Percentiles rank a stretch among this genome's conserved stretches.
phyloP scores from a whole-genome alignment of 1,284 basidiomycete species.

The Cystobasidiaceae sp. region DNA sequence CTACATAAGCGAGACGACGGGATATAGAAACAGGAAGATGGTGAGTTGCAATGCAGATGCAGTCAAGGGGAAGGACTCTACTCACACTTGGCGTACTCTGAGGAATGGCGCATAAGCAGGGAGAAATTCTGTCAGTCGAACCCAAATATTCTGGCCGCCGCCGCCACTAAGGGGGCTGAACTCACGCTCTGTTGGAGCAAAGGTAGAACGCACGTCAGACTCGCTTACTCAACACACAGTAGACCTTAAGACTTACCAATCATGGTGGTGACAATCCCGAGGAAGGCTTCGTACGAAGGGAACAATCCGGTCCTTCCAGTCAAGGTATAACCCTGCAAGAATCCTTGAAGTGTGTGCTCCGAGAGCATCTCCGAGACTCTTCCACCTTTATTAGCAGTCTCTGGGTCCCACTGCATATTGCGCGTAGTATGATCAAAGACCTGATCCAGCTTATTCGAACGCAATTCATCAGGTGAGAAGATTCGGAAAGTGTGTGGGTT shows the following conservation, averaged over 20 bases:
- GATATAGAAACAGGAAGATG: neutral
- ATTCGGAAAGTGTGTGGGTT: constrained; percentile 74
- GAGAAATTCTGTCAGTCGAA: neutral
- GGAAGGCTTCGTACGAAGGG: constrained; percentile 82
- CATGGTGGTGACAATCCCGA: constrained; percentile 56
- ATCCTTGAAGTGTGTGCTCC: constrained; percentile 81
- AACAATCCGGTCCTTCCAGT: constrained; percentile 70
- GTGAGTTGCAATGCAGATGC: too few relatives aligned
- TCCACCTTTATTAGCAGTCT: constrained; percentile 58
- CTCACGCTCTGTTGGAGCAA: too few relatives aligned
- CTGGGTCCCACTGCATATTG: constrained; percentile 75
- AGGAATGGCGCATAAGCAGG: neutral
- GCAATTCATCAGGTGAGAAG: constrained; percentile 87
- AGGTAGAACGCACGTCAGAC: too few relatives aligned
- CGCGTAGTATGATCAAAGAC: constrained; percentile 57
- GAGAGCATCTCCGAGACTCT: constrained; percentile 80
- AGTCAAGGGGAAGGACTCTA: too few relatives aligned
- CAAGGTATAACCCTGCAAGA: constrained; percentile 53
- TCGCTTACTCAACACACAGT: neutral
- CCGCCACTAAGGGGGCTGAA: neutral
- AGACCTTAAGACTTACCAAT: neutral
- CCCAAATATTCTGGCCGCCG: too few relatives aligned
- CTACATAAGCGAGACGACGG: neutral
- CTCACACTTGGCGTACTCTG: constrained; percentile 32
- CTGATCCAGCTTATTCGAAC: constrained; percentile 79